Conservation (phyloP, 2,329 filamentous ascomycete species). For the Dactylellina leptospora region DNA sequence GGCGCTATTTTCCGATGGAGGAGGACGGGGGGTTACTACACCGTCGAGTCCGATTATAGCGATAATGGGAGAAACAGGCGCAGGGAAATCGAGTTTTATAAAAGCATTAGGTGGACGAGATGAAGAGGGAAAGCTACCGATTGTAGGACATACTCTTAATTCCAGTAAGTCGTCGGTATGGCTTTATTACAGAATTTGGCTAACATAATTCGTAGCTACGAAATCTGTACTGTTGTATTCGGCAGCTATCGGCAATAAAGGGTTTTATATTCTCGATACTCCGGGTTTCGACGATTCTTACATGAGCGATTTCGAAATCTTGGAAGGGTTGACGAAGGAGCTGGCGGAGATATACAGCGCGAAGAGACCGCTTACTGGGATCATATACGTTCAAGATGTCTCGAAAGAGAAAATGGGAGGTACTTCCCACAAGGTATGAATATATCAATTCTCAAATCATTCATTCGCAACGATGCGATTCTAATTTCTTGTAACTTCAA, state of each 20-base stretch:
- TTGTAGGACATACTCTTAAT: slow-evolving; percentile 39
- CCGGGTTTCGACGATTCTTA: slow-evolving; percentile 55
- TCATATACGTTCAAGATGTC: slow-evolving; percentile 48
- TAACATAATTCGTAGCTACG: slow-evolving; percentile 37
- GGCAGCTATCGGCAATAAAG: slow-evolving; percentile 17
- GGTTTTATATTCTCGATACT: slow-evolving; percentile 53
- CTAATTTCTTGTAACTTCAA: neutral
- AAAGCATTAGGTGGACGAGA: slow-evolving; percentile 53
- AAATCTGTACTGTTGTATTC: slow-evolving; percentile 46
- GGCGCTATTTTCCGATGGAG: neutral
- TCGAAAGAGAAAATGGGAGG: slow-evolving; percentile 51
- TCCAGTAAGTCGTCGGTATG: slow-evolving; percentile 24
- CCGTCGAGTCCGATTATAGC: slow-evolving; percentile 47
- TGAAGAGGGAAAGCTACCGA: slow-evolving; percentile 20
- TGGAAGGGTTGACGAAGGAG: slow-evolving; percentile 41
- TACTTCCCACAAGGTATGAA: slow-evolving; percentile 35
- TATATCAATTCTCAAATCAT: neutral
- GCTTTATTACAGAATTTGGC: neutral
- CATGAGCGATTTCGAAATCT: slow-evolving; percentile 53
- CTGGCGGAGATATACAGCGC: slow-evolving; percentile 34
- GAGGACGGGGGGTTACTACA: neutral
- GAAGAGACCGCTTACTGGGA: slow-evolving; percentile 28
- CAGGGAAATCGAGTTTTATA: slow-evolving; percentile 56
- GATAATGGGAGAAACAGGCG: slow-evolving; percentile 58
- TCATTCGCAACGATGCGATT: neutral